Percentiles rank a stretch among this genome's conserved stretches.
Conservation (phyloP, 129 eudicot genomes). For the Lonicera japonica region DNA sequence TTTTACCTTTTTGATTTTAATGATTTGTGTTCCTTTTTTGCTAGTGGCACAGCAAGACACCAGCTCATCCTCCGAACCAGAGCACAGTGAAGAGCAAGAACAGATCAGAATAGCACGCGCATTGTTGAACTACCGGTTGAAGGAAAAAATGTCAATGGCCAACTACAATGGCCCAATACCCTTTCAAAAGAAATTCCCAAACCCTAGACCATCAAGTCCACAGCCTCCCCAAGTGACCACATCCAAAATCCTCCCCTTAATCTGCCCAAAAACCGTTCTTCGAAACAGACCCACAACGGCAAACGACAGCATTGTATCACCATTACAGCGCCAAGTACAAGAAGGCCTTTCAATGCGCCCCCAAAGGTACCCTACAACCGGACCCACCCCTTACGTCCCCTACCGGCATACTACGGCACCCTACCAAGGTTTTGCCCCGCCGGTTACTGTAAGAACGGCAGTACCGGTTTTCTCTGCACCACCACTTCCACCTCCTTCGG, state of each 20-base stretch:
- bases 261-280: conserved; percentile 42
- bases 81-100: conserved; percentile 74
- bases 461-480: conserved; percentile 84
- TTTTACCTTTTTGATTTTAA: too few species aligned
- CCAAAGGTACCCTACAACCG: conserved; percentile 32
- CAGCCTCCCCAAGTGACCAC: conserved; percentile 42
- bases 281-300: conserved; percentile 24
- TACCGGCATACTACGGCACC: conserved; percentile 46
- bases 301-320: conserved; percentile 22
- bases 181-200: conserved; percentile 41
- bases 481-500: conserved; percentile 34
- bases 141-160: conserved; percentile 29
- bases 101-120: conserved; percentile 82
- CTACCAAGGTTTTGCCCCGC: conserved; percentile 66
- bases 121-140: conserved; percentile 49
- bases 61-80: conserved; percentile 57
- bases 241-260: conserved; percentile 76
- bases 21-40: conserved; percentile 6
- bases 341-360: conserved; percentile 17
- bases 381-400: conserved; percentile 51
- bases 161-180: conserved; percentile 27
- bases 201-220: conserved; percentile 63
- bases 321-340: conserved; percentile 22
- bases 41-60: conserved; percentile 74
- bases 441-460: conserved; percentile 68